Evolutionary conservation across 345 rosid species (phyloP).

Genomic region (Mercurialis annua): DNA sequence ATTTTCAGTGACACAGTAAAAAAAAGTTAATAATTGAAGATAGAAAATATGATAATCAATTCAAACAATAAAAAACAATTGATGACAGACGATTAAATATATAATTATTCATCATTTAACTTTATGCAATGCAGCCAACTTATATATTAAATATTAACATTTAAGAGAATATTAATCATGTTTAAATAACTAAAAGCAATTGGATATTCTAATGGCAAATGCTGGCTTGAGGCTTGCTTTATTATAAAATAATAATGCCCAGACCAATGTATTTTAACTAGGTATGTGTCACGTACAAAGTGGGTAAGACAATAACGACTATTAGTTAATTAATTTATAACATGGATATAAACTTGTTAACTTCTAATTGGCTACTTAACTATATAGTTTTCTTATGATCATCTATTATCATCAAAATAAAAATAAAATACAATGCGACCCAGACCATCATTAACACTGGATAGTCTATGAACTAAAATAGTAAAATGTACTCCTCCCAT

Average conservation of each 20-base stretch:
- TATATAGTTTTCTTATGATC: slow-evolving; percentile 17
- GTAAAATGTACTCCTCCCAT: no score
- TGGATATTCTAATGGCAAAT: neutral
- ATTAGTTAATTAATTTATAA: neutral
- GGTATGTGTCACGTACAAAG: slow-evolving; percentile 30
- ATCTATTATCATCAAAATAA: slow-evolving; percentile 20
- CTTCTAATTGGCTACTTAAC: slow-evolving; percentile 27
- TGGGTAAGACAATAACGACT: slow-evolving; percentile 16
- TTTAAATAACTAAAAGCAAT: neutral
- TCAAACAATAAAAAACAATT: no score
- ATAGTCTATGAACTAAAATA: no score
- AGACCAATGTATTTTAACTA: no score
- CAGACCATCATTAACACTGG: slow-evolving; percentile 16
- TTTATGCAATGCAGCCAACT: no score
- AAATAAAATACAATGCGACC: slow-evolving; percentile 29
- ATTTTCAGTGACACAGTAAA: neutral
- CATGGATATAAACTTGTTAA: slow-evolving; percentile 21
- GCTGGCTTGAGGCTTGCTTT: slow-evolving; percentile 12
- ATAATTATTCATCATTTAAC: no score
- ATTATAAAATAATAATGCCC: no score
- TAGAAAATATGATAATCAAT: neutral
- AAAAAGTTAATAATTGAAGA: neutral
- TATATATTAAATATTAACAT: no score
- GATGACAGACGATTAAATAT: no score
- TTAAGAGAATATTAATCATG: no score